phyloP scores from a whole-genome alignment of 164 flowering plant species.

The Dillenia turbinata region DNA sequence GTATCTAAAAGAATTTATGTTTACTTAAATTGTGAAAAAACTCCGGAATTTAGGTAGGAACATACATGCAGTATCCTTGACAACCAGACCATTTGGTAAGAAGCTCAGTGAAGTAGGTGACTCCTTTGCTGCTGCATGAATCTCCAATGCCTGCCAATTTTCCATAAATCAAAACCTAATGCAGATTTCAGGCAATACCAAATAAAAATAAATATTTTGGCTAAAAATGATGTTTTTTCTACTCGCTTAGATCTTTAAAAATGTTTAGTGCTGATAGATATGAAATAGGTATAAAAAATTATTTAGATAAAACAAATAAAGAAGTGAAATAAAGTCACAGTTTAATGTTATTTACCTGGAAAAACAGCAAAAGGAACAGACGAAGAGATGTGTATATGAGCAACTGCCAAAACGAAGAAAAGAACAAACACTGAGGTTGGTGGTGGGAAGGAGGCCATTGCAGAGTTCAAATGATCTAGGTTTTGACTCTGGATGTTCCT shows the following conservation, averaged over 20 bases:
- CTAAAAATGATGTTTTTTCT: too few species aligned
- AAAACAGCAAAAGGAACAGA: constrained; percentile 47
- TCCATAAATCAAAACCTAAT: too few species aligned
- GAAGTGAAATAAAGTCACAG: neutral
- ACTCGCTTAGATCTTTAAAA: too few species aligned
- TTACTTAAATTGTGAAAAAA: too few species aligned
- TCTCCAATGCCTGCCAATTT: constrained; percentile 42
- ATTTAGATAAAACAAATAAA: neutral
- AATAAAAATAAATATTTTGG: too few species aligned
- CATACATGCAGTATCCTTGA: constrained; percentile 62
- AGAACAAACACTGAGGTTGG: neutral
- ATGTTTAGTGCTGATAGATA: too few species aligned
- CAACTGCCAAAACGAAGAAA: constrained; percentile 3
- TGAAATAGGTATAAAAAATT: too few species aligned
- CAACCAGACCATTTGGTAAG: constrained; percentile 51
- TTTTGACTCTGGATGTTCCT: too few species aligned
- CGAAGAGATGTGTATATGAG: constrained; percentile 1
- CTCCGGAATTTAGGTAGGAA: too few species aligned
- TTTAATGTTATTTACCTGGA: constrained; percentile 28
- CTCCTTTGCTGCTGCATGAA: constrained; percentile 34
- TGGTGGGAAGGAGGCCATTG: neutral
- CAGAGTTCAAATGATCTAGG: neutral
- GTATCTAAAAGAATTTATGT: too few species aligned
- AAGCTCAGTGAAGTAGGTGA: constrained; percentile 37
- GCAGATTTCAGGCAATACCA: too few species aligned